Base-by-base conservation (phyloP, 345 rosid genomes). In the Rhodomyrtus tomentosa region DNA sequence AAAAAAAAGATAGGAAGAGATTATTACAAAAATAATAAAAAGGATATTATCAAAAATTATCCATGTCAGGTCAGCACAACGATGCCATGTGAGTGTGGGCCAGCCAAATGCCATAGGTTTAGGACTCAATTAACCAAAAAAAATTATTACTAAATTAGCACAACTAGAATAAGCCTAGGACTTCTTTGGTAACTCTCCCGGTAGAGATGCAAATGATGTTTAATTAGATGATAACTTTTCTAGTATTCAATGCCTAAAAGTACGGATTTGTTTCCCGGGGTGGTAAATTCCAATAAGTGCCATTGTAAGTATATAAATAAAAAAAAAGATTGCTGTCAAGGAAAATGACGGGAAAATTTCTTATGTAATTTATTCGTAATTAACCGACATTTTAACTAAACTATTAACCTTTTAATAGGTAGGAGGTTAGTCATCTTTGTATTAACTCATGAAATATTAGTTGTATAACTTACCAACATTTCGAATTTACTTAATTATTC, bases 391-490 rank as follows among this genome's bases (percentile, higher is more conserved):
- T 54, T 22, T 21, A 9, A 68, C 10, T 1, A 68, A 32, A 32
- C 8, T 21, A 32, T 18, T 32, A 18, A 68, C 12, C 18, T 59
- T 59, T 59, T 32, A 68, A 8, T 32, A 4, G 42, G 36, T 62
- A 8, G 25, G 32, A 36, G 76, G 1, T 68, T 32, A 68, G 40
- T 4, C 6, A 4, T 36, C 18, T 16, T 68, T 20, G 24, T 68
- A 2, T 32, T 8, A 62, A 62, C 74, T 16, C 0, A 62, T 62
- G 11, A 62, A 29, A 62, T 62, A 7, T 62, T 3, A 62, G 3
- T 62, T 62, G 40, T 20, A 29, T 62, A 15, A 62, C 3, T 62
- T 10, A 29, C 45, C 0, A 0, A 2, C 0, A 0, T 3, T 68
- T 20, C 22, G 20, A 36, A 68, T 32, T 18, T 32, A 68, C 24